Evolutionary conservation across 495 filamentous ascomycete species (phyloP), one percentile per base, ranked within the genome.

Genomic region (Aspergillus affinis): DNA sequence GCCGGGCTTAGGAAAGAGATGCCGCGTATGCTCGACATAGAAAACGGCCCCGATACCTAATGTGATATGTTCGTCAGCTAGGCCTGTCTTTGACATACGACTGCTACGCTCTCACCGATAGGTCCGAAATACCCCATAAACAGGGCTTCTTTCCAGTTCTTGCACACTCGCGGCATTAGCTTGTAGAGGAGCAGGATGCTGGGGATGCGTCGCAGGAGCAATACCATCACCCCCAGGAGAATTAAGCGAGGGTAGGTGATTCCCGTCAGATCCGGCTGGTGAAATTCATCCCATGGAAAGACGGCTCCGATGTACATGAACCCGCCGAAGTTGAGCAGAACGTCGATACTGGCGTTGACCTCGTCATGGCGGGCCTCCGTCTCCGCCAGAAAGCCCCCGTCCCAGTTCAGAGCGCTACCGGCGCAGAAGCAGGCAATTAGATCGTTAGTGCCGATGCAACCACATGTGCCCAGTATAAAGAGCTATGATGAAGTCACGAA

Each of bases 51-150:
- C 57, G 47, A 59, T 59, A 0, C 57, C 57, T 59, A 9, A 17
- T 46, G 26, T 4, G 10, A 49, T 21, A n/a, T n/a, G n/a, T n/a
- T 3, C 7, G 15, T 49, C 18, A 49, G 48, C 13, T 4, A 13
- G 10, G n/a, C 48, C 1, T 49, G 19, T 5, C 18, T 10, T 10
- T 47, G 29, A 2, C 4, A 18, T n/a, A 3, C 7, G n/a, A 50
- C 10, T 3, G 30, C 6, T 26, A 23, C 10, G 27, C 13, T 18
- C 57, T 48, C 26, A 59, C 57, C 57, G 19, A 59, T 59, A 19
- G 57, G 57, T 4, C 57, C 57, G 47, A 59, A 59, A 21, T 59
- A 59, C 8, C 57, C 57, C 57, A 59, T 59, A 21, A 59, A 59
- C 21, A 59, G 41, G 18, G 57, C 57, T 21, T 59, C 57, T 41